Percentiles rank a stretch among this genome's conserved stretches.
These are phyloP conservation scores for Arabidopsis thaliana DNA, from an alignment of 345 rosid species.

Conservation along the genomic window TAIR10.1 NC_003074.8:23142501-23143000, in stretches of 20 bases:
- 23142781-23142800: constrained; percentile 68
- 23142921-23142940: constrained; percentile 67
- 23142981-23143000: constrained; percentile 56
- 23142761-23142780: constrained; percentile 47
- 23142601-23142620: constrained; percentile 33
- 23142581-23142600: constrained; percentile 39
- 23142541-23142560: constrained; percentile 49
- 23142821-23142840: constrained; percentile 60
- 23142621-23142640: constrained; percentile 46
- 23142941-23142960: constrained; percentile 81
- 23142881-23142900: constrained; percentile 70
- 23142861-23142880: constrained; percentile 73
- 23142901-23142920: constrained; percentile 84
- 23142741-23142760: background rate
- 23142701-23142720: background rate
- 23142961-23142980: constrained; percentile 85
- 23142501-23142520: constrained; percentile 27
- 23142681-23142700: constrained; percentile 3
- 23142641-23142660: constrained; percentile 87
- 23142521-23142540: constrained; percentile 43
- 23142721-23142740: background rate
- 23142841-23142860: constrained; percentile 63
- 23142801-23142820: constrained; percentile 64
- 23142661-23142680: constrained; percentile 79
- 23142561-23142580: constrained; percentile 44